phyloP scores from a whole-genome alignment of 2,329 filamentous ascomycete species.

The Fusarium kyushuense region DNA sequence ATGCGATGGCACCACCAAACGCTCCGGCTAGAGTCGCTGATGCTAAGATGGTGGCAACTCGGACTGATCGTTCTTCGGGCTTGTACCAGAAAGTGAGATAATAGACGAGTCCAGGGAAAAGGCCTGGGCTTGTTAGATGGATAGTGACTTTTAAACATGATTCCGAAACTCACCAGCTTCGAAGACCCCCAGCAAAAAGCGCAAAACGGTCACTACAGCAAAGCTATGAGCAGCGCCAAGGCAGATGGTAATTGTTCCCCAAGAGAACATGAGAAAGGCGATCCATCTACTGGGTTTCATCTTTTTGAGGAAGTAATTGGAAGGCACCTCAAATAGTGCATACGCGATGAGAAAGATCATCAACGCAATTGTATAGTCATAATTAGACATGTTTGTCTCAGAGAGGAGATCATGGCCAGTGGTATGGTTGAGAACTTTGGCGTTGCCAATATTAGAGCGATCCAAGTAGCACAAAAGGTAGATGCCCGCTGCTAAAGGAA shows the following conservation, averaged over 20 bases:
- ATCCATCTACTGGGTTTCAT: slow-evolving; percentile 64
- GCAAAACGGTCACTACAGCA: slow-evolving; percentile 45
- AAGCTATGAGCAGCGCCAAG: slow-evolving; percentile 57
- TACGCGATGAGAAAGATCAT: slow-evolving; percentile 63
- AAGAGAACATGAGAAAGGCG: slow-evolving; percentile 46
- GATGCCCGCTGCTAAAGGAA: slow-evolving; percentile 40
- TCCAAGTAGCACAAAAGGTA: slow-evolving; percentile 62
- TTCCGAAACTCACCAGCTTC: slow-evolving; percentile 44
- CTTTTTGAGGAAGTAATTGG: slow-evolving; percentile 60
- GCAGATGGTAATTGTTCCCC: slow-evolving; percentile 57
- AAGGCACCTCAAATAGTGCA: slow-evolving; percentile 62
- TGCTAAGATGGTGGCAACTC: slow-evolving; percentile 74
- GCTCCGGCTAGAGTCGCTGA: slow-evolving; percentile 76
- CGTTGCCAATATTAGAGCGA: slow-evolving; percentile 63
- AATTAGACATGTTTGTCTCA: slow-evolving; percentile 60
- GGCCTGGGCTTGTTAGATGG: slow-evolving; percentile 53
- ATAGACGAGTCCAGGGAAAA: slow-evolving; percentile 44
- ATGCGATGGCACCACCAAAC: slow-evolving; percentile 77
- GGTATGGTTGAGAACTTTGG: slow-evolving; percentile 53
- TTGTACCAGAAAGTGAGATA: slow-evolving; percentile 77
- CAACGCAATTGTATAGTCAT: slow-evolving; percentile 69
- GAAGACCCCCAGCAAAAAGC: slow-evolving; percentile 50
- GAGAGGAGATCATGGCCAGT: slow-evolving; percentile 49
- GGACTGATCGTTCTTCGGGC: slow-evolving; percentile 74
- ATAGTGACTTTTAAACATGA: rapidly evolving